phyloP scores from a whole-genome alignment of 495 filamentous ascomycete genomes.

The Jackrogersella minutella region DNA sequence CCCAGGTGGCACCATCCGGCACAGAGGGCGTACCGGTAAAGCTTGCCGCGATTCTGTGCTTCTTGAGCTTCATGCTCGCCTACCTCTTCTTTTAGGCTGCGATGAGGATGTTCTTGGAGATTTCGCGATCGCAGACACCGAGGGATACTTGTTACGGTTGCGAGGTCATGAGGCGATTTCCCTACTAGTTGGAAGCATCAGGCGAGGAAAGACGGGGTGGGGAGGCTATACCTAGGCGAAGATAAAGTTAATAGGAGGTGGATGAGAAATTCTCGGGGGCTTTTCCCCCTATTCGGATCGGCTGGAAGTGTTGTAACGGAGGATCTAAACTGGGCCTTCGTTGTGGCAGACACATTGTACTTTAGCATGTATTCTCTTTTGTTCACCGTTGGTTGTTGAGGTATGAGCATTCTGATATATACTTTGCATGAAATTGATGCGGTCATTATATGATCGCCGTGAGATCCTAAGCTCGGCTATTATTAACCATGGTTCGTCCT shows the following conservation, averaged over 20 bases:
- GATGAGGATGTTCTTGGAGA: slow-evolving; percentile 6
- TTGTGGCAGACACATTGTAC: slow-evolving; percentile 33
- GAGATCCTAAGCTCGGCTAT: not conserved
- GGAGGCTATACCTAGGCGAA: slow-evolving; percentile 11
- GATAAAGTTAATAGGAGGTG: slow-evolving; percentile 27
- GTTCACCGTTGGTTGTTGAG: slow-evolving; percentile 22
- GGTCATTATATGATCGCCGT: slow-evolving; percentile 10
- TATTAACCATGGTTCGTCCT: not conserved
- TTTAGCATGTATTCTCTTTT: slow-evolving; percentile 42
- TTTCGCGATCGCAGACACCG: not conserved
- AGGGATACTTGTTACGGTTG: not conserved
- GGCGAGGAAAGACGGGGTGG: no score
- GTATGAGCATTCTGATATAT: slow-evolving; percentile 36
- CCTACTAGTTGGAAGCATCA: slow-evolving; percentile 1
- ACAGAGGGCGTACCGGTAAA: slow-evolving; percentile 86
- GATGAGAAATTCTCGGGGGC: not conserved
- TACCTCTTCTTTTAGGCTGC: slow-evolving; percentile 85
- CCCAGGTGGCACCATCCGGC: slow-evolving; percentile 62
- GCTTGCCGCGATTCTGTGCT: slow-evolving; percentile 80
- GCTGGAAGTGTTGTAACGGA: slow-evolving; percentile 28
- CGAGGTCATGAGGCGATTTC: slow-evolving; percentile 9
- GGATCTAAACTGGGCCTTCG: slow-evolving; percentile 28
- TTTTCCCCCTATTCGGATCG: not conserved
- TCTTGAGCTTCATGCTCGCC: slow-evolving; percentile 89
- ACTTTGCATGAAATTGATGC: slow-evolving; percentile 22